Base-by-base conservation (phyloP, 179 eudicot genomes). In the Camellia oleifera region DNA sequence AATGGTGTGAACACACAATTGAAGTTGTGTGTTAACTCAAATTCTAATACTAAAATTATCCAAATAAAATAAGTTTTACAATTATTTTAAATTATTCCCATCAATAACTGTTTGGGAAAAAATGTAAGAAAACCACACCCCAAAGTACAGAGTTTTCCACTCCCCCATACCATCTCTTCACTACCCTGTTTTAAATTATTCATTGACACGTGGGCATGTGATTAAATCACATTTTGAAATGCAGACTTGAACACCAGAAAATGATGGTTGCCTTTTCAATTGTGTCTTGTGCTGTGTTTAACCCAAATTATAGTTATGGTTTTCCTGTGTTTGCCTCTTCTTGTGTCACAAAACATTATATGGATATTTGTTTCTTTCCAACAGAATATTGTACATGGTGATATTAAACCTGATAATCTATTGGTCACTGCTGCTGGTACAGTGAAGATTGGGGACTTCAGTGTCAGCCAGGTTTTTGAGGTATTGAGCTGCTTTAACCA, bases 401-500 rank as follows among this genome's bases (percentile, higher is more conserved):
- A 95, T 82, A 90, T 95, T 80, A 95, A 95, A 84, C 98, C 98
- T 18, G 95, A 95, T 71, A 94, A 92, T 88, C 89, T 95, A 79
- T 88, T 95, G 85, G 92, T 95, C 78, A 81, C 97, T 44, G 87
- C 81, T 80, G 77, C 86, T 84, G 98, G 97, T 69, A 85, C 80
- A 3, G 97, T 92, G 75, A 95, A 95, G 89, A 95, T 95, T 65
- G 97, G 91, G 48, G 98, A 95, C 81, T 95, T 95, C 85, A 89
- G 98, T 72, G 98, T 95, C 81, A 93, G 98, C 91, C 98, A 95
- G 90, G 97, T 92, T 81, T 90, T 92, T 79, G 97, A 95, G 98
- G 98, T 95, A 89, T 78, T 71, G 74, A 72, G 60, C 46, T 58
- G 7, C 60, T 65, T 13, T 13, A 40, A 57, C 74, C 52, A 40